Evolutionary conservation across 2,329 filamentous ascomycete species (phyloP), one percentile per base, ranked within the genome.

Genomic region (Aspergillus fructus): DNA sequence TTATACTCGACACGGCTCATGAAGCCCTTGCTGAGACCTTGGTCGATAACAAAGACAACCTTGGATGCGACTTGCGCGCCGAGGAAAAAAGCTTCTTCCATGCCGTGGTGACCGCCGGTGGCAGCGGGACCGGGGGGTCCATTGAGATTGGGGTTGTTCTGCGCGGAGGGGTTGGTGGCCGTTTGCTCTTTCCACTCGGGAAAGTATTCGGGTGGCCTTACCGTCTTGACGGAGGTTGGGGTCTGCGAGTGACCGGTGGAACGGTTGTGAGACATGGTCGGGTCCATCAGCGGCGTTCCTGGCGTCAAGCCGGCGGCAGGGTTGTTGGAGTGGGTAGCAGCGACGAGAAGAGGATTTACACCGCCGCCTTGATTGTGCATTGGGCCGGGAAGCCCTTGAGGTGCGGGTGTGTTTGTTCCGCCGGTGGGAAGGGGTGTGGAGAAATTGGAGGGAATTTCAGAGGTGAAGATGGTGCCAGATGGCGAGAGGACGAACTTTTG

Each of bases 381-480:
- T 51, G 74, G 81, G 60, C 71, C 79, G 64, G 67, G 77, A 72
- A 68, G 80, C 69, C 73, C 74, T 43, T 68, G 67, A 33, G 66
- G 63, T 47, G 78, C 68, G 2, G 90, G 91, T 0, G 94, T 96
- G 1, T 93, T 97, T 74, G 96, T 94, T 15, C 92, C 86, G 34
- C 93, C 93, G 1, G 93, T 97, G 19, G 91, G 93, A 11, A 89
- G 84, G 1, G 94, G 94, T 0, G 94, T 97, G 30, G 90, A 92
- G 71, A 97, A 85, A 76, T 94, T 93, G 8, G 92, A 97, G 7
- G 94, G 94, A 39, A 97, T 86, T 75, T 99, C 94, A 21, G 92
- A 96, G 37, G 93, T 96, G 81, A 97, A 97, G 68, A 97, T 97
- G 42, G 93, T 97, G 50, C 91, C 92, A 1, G 91, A 93, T 27